phyloP scores from a whole-genome alignment of 257 asterid genomes.

The Solanum ahanhuiri region DNA sequence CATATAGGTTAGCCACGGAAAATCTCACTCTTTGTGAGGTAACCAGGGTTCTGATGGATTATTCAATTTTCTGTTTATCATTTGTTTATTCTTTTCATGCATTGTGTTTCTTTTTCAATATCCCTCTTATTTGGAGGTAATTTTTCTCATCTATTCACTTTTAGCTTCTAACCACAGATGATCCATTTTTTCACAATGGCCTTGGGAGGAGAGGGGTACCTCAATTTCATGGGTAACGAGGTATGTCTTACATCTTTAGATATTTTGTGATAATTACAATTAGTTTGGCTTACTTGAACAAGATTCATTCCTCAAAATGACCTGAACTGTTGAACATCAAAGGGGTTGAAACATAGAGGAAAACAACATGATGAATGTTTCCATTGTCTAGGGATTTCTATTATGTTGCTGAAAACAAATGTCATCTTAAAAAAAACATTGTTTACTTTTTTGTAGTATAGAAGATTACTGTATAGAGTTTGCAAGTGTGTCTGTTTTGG shows the following conservation, averaged over 20 bases:
- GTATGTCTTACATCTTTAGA: conserved; percentile 17
- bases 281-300: background rate
- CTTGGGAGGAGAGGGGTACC: conserved; percentile 97
- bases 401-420: background rate
- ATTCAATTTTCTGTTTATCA: background rate
- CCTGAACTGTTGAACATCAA: background rate
- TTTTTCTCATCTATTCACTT: background rate
- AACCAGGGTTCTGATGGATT: background rate
- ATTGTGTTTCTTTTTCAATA: background rate
- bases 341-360: background rate
- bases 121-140: background rate
- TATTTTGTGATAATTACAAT: background rate
- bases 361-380: background rate
- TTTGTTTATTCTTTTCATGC: background rate
- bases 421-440: background rate
- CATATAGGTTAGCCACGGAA: background rate
- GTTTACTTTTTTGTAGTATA: background rate
- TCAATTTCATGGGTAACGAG: conserved; percentile 99
- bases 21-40: background rate
- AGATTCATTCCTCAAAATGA: background rate
- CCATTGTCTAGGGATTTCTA: background rate
- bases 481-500: background rate
- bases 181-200: conserved; percentile 93
- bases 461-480: background rate
- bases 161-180: conserved; percentile 50